phyloP scores from a whole-genome alignment of 306 rosid genomes.

The Sesbania bispinosa region DNA sequence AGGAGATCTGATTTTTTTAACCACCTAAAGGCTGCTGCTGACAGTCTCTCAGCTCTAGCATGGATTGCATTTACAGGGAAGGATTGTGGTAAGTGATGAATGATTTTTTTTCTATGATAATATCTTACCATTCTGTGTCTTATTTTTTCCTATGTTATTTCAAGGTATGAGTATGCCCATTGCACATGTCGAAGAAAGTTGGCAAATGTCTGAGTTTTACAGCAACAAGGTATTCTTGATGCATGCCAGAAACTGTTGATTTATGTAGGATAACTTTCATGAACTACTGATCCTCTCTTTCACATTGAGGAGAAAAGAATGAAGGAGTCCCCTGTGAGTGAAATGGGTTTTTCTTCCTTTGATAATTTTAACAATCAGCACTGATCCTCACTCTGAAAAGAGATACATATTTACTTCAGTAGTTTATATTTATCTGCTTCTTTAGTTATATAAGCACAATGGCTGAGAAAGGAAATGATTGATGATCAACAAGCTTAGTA shows the following conservation, averaged over 20 bases:
- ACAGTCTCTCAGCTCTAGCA: conserved; percentile 90
- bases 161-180: conserved; percentile 98
- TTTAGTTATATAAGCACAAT: neutral
- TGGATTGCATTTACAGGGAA: conserved; percentile 88
- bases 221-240: conserved; percentile 77
- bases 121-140: conserved; percentile 17
- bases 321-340: neutral
- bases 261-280: neutral
- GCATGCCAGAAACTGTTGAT: conserved; percentile 14
- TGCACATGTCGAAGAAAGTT: conserved; percentile 97
- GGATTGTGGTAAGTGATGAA: conserved; percentile 68
- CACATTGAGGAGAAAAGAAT: neutral
- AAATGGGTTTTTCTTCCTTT: conserved; percentile 4
- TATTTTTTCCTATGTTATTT: conserved; percentile 23
- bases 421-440: neutral
- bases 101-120: conserved; percentile 13
- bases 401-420: neutral
- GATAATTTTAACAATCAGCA: neutral
- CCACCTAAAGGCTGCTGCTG: conserved; percentile 80
- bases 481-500: conserved; percentile 8
- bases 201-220: conserved; percentile 99
- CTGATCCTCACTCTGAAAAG: neutral
- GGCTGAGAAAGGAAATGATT: conserved; percentile 19
- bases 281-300: neutral
- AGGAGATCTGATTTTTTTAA: conserved; percentile 76